A percentile compares a stretch with the other conserved stretches of the same genome.
Evolutionary conservation across 371 early-diverging fungal genomes (phyloP).

Genomic region (Entomophthora muscae): DNA sequence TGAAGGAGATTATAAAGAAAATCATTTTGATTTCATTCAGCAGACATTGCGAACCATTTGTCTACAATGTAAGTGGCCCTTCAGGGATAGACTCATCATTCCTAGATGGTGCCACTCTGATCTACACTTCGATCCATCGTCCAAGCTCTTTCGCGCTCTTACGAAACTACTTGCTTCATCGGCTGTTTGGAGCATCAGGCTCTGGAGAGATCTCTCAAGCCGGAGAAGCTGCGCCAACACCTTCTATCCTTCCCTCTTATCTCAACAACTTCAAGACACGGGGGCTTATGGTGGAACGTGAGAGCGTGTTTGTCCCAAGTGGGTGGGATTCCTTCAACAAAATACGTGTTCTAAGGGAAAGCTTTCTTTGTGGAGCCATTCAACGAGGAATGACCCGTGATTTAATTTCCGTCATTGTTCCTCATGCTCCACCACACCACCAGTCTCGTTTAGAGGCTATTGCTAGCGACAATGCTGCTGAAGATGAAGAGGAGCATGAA

Average conservation of each 20-base stretch:
- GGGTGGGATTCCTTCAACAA: conserved; percentile 90
- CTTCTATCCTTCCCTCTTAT: conserved; percentile 9
- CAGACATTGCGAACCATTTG: conserved; percentile 77
- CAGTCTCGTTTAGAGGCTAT: neutral
- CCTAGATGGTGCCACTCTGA: conserved; percentile 76
- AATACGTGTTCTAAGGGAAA: conserved; percentile 49
- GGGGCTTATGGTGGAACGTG: conserved; percentile 71
- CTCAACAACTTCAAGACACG: conserved; percentile 26
- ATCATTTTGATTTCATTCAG: conserved; percentile 88
- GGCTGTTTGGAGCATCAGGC: conserved; percentile 24
- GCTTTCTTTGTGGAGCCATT: conserved; percentile 45
- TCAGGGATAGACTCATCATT: too few species aligned
- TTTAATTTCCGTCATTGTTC: conserved; percentile 13
- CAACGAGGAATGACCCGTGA: conserved; percentile 35
- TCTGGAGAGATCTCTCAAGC: neutral
- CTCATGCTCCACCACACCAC: neutral
- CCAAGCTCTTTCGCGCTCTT: conserved; percentile 58
- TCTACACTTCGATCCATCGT: conserved; percentile 69
- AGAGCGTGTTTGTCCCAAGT: conserved; percentile 65
- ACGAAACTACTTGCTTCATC: conserved; percentile 67
- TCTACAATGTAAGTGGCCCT: conserved; percentile 64
- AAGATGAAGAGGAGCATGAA: neutral
- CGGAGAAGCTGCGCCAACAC: neutral
- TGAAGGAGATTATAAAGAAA: conserved; percentile 72
- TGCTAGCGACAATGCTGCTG: neutral